Evolutionary conservation across 768 basidiomycete species (phyloP).

Genomic region (Fistulinella prunicolor): DNA sequence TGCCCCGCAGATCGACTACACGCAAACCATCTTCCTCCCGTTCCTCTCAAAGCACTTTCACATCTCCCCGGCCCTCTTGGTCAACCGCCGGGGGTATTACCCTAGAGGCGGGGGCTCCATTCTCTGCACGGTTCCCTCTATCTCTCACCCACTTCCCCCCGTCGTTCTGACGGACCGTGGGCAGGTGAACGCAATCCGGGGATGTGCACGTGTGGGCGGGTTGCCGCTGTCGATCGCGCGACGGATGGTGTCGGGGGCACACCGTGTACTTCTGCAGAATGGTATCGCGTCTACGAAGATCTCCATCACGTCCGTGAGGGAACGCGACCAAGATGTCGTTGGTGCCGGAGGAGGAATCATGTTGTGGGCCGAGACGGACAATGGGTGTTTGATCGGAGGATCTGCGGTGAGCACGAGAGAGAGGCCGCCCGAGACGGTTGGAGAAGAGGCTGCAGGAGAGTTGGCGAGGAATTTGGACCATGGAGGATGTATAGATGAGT

Average conservation of each 20-base stretch:
- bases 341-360: slow-evolving; percentile 72
- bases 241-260: slow-evolving; percentile 57
- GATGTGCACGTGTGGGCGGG: slow-evolving; percentile 64
- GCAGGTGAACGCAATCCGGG: slow-evolving; percentile 46
- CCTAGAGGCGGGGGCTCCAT: slow-evolving; percentile 74
- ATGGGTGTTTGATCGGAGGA: slow-evolving; percentile 66
- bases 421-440: slow-evolving; percentile 44
- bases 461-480: slow-evolving; percentile 54
- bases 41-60: slow-evolving; percentile 61
- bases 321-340: slow-evolving; percentile 42
- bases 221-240: slow-evolving; percentile 55
- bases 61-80: slow-evolving; percentile 39
- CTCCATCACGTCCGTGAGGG: slow-evolving; percentile 43
- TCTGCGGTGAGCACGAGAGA: slow-evolving; percentile 61
- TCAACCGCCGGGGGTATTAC: slow-evolving; percentile 64
- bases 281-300: slow-evolving; percentile 28
- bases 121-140: slow-evolving; percentile 34
- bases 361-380: slow-evolving; percentile 70
- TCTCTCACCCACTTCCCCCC: slow-evolving; percentile 40
- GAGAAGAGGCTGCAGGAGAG: slow-evolving; percentile 58
- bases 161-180: slow-evolving; percentile 59
- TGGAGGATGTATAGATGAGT: slow-evolving; percentile 73
- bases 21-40: slow-evolving; percentile 60
- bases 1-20: slow-evolving; percentile 78
- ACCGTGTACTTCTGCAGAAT: slow-evolving; percentile 36